A percentile compares a stretch with the other conserved stretches of the same genome.
phyloP scores from a whole-genome alignment of 495 filamentous ascomycete genomes.

The Sphaerosporella brunnea region DNA sequence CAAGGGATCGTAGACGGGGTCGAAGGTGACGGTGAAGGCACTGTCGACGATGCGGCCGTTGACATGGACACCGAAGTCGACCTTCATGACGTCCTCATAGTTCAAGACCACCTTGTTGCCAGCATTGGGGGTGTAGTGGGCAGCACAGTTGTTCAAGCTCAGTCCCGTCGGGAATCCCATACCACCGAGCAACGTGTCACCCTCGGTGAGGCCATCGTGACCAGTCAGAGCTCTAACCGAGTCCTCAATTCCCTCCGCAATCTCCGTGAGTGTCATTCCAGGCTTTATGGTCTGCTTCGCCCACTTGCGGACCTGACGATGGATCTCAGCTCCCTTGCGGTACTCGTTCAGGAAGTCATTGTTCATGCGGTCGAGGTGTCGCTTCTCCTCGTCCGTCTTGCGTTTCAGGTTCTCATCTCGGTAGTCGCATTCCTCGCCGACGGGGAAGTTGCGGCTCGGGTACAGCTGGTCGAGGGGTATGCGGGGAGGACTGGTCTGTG shows the following conservation, averaged over 20 bases:
- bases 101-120: slow-evolving; percentile 69
- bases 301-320: slow-evolving; percentile 74
- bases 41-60: slow-evolving; percentile 85
- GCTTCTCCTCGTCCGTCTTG: slow-evolving; percentile 73
- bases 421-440: slow-evolving; percentile 66
- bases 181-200: slow-evolving; percentile 60
- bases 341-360: slow-evolving; percentile 74
- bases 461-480: slow-evolving; percentile 61
- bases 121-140: slow-evolving; percentile 84
- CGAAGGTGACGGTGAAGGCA: slow-evolving; percentile 78
- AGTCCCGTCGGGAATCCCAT: slow-evolving; percentile 82
- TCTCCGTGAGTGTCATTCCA: slow-evolving; percentile 59
- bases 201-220: slow-evolving; percentile 60
- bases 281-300: slow-evolving; percentile 67
- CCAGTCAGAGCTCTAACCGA: slow-evolving; percentile 60
- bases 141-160: slow-evolving; percentile 71
- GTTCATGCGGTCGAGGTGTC: slow-evolving; percentile 66
- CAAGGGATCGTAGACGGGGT: slow-evolving; percentile 69
- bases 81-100: slow-evolving; percentile 76
- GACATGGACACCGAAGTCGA: slow-evolving; percentile 82
- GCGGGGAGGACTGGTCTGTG: slow-evolving; percentile 61
- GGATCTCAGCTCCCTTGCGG: slow-evolving; percentile 69
- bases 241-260: slow-evolving; percentile 76
- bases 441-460: slow-evolving; percentile 53
- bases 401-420: slow-evolving; percentile 60